Conservation (phyloP, 2,329 filamentous ascomycete genomes). For the Aspergillus puulaauensis region DNA sequence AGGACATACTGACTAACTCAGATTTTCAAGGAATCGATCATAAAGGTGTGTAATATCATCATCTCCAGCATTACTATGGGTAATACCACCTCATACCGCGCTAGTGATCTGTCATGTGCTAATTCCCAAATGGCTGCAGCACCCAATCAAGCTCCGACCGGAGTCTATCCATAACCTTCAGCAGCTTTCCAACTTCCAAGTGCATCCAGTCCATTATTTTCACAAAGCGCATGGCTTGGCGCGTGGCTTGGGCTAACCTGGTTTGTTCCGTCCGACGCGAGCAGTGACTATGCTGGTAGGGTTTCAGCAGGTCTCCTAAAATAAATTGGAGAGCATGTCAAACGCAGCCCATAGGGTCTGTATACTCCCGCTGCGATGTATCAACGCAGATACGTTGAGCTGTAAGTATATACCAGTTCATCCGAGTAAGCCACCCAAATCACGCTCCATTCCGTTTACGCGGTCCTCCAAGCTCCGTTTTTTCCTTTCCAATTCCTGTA, state of each 20-base stretch:
- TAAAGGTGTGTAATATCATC: background rate
- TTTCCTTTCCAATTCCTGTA: slow-evolving; percentile 62
- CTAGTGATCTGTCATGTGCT: background rate
- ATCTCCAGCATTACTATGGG: background rate
- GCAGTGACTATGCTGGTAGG: background rate
- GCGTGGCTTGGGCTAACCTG: background rate
- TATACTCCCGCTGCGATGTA: background rate
- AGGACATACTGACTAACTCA: background rate
- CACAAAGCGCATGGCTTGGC: background rate
- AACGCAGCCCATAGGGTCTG: background rate
- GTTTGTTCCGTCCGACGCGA: background rate
- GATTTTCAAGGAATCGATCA: background rate
- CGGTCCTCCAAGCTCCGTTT: slow-evolving; percentile 63
- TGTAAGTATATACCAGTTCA: slow-evolving; percentile 31
- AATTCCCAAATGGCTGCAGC: background rate
- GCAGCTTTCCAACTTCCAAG: background rate
- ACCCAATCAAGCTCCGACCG: background rate
- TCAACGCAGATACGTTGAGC: background rate
- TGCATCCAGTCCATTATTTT: background rate
- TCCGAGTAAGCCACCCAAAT: slow-evolving; percentile 62
- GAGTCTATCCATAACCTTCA: background rate
- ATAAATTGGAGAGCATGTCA: background rate
- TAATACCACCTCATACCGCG: background rate
- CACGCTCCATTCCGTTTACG: slow-evolving; percentile 67
- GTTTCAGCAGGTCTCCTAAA: too few relatives aligned